These are phyloP conservation scores for Sporisorium scitamineum DNA, from an alignment of 1,284 basidiomycete species.

Conservation along the genomic window DNA sequence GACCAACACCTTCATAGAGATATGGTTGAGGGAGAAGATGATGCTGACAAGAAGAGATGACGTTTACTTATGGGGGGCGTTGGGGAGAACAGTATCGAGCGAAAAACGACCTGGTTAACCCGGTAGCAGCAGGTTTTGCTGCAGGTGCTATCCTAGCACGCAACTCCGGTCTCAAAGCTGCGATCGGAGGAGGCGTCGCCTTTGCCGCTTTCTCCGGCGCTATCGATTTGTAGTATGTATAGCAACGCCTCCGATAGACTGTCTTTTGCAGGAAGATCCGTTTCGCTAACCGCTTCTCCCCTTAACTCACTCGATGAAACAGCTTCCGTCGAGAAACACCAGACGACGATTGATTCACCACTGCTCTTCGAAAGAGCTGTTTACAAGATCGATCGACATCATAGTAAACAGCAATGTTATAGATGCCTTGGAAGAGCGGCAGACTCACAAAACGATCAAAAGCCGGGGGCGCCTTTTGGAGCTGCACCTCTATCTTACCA, in stretches of 20 bases:
- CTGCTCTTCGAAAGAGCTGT: neutral
- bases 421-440: no score
- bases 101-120: conserved; percentile 66
- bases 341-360: conserved; percentile 44
- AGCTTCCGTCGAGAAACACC: conserved; percentile 58
- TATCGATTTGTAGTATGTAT: conserved; percentile 64
- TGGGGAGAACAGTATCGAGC: conserved; percentile 62
- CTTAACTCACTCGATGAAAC: neutral
- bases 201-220: conserved; percentile 68
- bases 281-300: neutral
- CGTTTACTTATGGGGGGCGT: neutral
- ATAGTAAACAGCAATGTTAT: neutral
- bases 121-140: conserved; percentile 61
- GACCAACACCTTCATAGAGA: no score
- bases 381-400: no score
- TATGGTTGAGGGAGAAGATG: no score
- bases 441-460: neutral
- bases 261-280: neutral
- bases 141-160: conserved; percentile 65
- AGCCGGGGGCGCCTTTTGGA: no score
- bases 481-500: neutral
- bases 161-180: conserved; percentile 63
- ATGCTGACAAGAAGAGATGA: neutral
- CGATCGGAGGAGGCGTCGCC: conserved; percentile 63
- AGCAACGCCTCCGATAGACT: neutral